Evolutionary conservation across 2,329 filamentous ascomycete genomes (phyloP).

Genomic region (Chaetomium sp.): DNA sequence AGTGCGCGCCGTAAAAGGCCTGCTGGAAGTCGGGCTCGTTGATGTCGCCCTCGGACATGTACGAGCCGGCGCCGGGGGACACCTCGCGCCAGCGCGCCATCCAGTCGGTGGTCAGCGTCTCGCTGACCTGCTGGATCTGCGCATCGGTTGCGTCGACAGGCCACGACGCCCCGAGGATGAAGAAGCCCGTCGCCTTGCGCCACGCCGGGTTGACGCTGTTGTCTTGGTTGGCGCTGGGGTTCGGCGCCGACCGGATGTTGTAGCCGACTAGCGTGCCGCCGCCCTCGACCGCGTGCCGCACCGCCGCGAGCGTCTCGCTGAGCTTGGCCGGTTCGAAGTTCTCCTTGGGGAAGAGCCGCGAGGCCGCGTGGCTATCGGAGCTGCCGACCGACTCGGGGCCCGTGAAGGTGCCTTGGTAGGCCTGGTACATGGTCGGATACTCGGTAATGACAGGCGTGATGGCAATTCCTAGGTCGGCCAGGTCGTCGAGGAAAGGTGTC

Average conservation of each 20-base stretch:
- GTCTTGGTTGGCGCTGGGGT: slow-evolving; percentile 38
- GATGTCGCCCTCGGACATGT: slow-evolving; percentile 31
- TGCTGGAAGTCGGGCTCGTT: slow-evolving; percentile 33
- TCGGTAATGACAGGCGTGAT: slow-evolving; percentile 31
- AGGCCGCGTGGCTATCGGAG: slow-evolving; percentile 33
- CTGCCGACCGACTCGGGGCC: slow-evolving; percentile 47
- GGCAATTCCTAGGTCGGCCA: slow-evolving; percentile 35
- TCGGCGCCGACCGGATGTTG: slow-evolving; percentile 42
- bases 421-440: slow-evolving; percentile 49
- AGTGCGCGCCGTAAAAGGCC: slow-evolving; percentile 32
- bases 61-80: slow-evolving; percentile 31
- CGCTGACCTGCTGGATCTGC: slow-evolving; percentile 29
- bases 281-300: slow-evolving; percentile 45
- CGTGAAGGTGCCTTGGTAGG: slow-evolving; percentile 47
- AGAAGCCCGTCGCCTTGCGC: slow-evolving; percentile 47
- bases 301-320: slow-evolving; percentile 41
- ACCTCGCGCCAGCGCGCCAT: slow-evolving; percentile 37
- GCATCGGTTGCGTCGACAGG: slow-evolving; percentile 18
- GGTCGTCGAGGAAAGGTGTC: slow-evolving; percentile 35
- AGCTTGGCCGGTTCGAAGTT: slow-evolving; percentile 39
- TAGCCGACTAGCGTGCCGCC: slow-evolving; percentile 48
- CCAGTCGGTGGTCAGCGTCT: slow-evolving; percentile 39
- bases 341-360: slow-evolving; percentile 38
- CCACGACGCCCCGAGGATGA: slow-evolving; percentile 39
- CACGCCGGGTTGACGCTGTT: slow-evolving; percentile 54